Percentiles rank a stretch among this genome's conserved stretches.
These are phyloP conservation scores for Microbotryomycetes sp. DNA, from an alignment of 1,284 basidiomycete species.

Conservation along the genomic window DNA sequence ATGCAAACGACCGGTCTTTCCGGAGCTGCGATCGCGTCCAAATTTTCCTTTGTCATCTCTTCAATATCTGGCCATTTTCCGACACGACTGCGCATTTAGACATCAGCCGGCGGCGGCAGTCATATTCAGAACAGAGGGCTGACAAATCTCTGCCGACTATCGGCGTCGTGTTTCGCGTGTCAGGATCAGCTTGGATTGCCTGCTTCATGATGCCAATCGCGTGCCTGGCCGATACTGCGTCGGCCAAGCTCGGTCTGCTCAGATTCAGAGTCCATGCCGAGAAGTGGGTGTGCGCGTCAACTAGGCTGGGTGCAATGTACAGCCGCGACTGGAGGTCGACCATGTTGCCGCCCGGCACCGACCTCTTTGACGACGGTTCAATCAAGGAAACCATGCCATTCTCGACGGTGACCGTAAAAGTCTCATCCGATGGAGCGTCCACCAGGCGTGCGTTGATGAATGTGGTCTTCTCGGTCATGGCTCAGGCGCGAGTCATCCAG, in stretches of 20 bases:
- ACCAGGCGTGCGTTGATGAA: conserved; percentile 33
- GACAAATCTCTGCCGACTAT: conserved; percentile 20
- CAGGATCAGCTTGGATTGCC: conserved; percentile 18
- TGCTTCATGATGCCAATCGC: conserved; percentile 23
- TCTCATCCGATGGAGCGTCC: conserved; percentile 8
- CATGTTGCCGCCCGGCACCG: not conserved
- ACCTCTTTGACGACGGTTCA: not conserved
- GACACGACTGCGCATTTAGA: conserved; percentile 32
- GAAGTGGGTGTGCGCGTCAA: conserved; percentile 38
- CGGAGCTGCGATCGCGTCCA: conserved; percentile 30
- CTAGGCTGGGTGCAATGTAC: conserved; percentile 29
- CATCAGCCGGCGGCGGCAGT: too few relatives aligned
- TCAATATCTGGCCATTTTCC: conserved; percentile 36
- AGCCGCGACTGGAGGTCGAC: conserved; percentile 9
- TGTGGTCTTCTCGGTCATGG: too few relatives aligned
- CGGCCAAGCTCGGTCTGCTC: conserved; percentile 31
- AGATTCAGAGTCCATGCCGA: conserved; percentile 31
- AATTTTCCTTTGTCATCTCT: conserved; percentile 23
- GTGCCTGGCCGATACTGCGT: conserved; percentile 24
- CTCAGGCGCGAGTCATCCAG: too few relatives aligned
- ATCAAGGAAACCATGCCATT: conserved; percentile 23
- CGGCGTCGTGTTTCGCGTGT: not conserved
- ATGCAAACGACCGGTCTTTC: conserved; percentile 35
- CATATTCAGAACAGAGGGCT: conserved; percentile 18
- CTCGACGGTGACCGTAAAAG: conserved; percentile 21